Conservation (phyloP, 2,329 filamentous ascomycete species). For the Magnaporthiopsis incrustans region DNA sequence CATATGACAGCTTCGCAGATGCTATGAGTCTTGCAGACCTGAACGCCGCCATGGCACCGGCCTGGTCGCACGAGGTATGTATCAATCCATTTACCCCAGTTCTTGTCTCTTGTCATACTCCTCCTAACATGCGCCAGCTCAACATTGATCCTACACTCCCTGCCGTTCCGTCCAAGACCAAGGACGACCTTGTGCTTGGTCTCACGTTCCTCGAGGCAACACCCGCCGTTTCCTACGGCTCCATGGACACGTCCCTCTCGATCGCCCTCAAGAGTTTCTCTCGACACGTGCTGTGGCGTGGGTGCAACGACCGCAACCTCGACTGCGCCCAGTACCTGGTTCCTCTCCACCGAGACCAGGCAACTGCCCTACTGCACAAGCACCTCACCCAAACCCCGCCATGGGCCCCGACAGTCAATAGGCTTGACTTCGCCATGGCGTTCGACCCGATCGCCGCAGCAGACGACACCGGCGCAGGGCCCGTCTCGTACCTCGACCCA, state of each 20-base stretch:
- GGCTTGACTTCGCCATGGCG: conserved; percentile 47
- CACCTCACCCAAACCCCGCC: conserved; percentile 23
- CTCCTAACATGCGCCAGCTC: conserved; percentile 27
- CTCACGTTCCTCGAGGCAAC: conserved; percentile 39
- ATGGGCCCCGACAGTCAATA: conserved; percentile 25
- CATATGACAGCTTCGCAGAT: conserved; percentile 47
- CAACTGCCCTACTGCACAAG: conserved; percentile 28
- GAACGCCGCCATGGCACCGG: conserved; percentile 41
- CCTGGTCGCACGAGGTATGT: conserved; percentile 27
- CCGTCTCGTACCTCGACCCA: conserved; percentile 44
- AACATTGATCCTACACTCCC: conserved; percentile 57
- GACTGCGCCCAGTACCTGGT: background rate
- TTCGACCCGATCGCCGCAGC: conserved; percentile 53
- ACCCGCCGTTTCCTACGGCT: conserved; percentile 22
- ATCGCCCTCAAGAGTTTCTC: conserved; percentile 25
- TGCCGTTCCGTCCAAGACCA: conserved; percentile 35
- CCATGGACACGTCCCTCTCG: conserved; percentile 22
- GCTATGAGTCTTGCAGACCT: conserved; percentile 60
- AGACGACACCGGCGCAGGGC: conserved; percentile 24
- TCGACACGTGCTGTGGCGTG: conserved; percentile 18
- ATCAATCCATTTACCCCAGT: background rate
- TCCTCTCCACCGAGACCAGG: conserved; percentile 23
- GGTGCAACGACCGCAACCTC: background rate
- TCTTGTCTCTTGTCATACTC: background rate
- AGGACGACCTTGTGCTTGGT: conserved; percentile 44